Percentiles rank a stretch among this genome's conserved stretches.
phyloP scores from a whole-genome alignment of 2,329 filamentous ascomycete genomes.

The Aureobasidium sp. region DNA sequence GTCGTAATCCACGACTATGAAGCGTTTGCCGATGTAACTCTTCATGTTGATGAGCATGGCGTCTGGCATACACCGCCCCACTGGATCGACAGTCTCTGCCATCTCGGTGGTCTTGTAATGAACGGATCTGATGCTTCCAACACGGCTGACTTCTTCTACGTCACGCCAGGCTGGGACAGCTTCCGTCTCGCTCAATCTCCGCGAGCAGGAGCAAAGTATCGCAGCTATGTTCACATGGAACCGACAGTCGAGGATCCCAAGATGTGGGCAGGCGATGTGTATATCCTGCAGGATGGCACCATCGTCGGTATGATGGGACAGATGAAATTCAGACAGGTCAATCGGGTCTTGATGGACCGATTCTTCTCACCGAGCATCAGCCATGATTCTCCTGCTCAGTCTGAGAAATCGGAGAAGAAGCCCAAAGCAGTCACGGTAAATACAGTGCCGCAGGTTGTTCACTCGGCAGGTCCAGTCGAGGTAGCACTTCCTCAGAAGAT shows the following conservation, averaged over 20 bases:
- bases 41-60: conserved; percentile 22
- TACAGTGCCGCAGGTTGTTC: not conserved
- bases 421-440: not conserved
- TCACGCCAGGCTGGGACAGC: not conserved
- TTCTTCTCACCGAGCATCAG: conserved; percentile 23
- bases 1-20: conserved; percentile 28
- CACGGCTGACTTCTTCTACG: conserved; percentile 17
- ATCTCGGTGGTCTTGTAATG: conserved; percentile 24
- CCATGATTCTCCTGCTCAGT: too few relatives aligned
- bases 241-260: conserved; percentile 15
- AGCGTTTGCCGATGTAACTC: conserved; percentile 27
- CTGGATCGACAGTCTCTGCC: conserved; percentile 22
- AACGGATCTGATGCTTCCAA: conserved; percentile 27
- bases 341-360: conserved; percentile 32
- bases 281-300: conserved; percentile 20
- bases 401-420: too few relatives aligned
- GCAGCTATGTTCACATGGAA: not conserved
- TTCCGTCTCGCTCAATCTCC: not conserved
- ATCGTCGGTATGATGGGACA: conserved; percentile 21
- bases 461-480: not conserved
- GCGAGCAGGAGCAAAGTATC: not conserved
- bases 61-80: conserved; percentile 28
- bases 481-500: not conserved
- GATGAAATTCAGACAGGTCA: conserved; percentile 33
- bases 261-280: conserved; percentile 20